Conservation (phyloP, 345 rosid genomes). For the Rhizophora mangle region DNA sequence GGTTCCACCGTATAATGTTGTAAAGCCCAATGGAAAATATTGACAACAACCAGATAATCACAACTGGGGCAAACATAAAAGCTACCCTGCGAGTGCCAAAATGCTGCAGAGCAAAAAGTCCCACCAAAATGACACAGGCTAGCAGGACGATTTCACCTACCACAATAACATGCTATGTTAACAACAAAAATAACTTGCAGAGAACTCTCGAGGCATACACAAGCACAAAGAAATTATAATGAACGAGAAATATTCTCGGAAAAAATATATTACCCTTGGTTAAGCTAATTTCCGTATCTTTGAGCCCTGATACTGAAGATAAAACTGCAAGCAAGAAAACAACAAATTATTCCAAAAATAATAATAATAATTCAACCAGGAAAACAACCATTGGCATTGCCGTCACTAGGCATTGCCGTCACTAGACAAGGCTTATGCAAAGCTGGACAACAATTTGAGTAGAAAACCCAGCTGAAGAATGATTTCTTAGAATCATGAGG, state of each 20-base stretch:
- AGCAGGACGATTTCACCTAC: slow-evolving; percentile 60
- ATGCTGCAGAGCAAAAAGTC: slow-evolving; percentile 93
- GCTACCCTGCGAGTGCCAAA: slow-evolving; percentile 87
- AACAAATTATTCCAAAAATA: slow-evolving; percentile 7
- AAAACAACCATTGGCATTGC: neutral
- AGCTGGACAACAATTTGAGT: neutral
- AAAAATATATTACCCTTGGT: slow-evolving; percentile 46
- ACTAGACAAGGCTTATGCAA: neutral
- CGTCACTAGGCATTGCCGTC: neutral
- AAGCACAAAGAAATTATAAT: slow-evolving; percentile 7
- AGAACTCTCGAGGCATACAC: neutral
- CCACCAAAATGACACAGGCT: slow-evolving; percentile 83
- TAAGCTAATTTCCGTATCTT: slow-evolving; percentile 46
- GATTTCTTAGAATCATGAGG: neutral
- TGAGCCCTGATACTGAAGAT: slow-evolving; percentile 75
- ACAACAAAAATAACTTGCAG: slow-evolving; percentile 7
- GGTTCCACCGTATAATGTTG: slow-evolving; percentile 74
- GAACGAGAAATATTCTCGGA: neutral
- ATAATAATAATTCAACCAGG: neutral
- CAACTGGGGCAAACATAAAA: slow-evolving; percentile 84
- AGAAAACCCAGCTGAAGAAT: neutral
- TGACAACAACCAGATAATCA: slow-evolving; percentile 73
- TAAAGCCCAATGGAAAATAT: slow-evolving; percentile 70
- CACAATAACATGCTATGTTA: slow-evolving; percentile 19
- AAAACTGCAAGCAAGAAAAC: slow-evolving; percentile 59